A percentile compares a stretch with the other conserved stretches of the same genome.
Conservation (phyloP, 805 yeast species). For the Starmerella davenportii region DNA sequence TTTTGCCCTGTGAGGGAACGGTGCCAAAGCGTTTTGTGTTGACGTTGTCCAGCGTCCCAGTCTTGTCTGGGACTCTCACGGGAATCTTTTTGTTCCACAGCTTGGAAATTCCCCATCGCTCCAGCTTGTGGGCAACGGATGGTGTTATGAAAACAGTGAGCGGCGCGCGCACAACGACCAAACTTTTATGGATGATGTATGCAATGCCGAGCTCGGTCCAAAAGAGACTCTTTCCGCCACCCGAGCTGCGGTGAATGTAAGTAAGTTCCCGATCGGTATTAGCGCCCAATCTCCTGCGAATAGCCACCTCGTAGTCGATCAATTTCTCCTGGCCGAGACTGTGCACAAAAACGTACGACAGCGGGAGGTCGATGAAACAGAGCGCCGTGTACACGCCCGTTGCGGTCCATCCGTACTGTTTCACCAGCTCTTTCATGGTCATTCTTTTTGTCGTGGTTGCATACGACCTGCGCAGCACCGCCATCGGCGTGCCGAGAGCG, state of each 20-base stretch:
- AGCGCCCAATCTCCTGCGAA: conserved; percentile 45
- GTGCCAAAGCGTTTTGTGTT: neutral
- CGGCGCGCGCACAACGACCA: conserved; percentile 71
- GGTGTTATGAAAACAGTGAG: conserved; percentile 88
- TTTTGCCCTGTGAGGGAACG: neutral
- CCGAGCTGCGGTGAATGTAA: conserved; percentile 14
- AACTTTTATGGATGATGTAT: conserved; percentile 78
- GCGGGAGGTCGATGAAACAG: conserved; percentile 61
- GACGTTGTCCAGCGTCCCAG: neutral
- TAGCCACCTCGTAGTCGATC: conserved; percentile 42
- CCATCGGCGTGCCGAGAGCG: neutral
- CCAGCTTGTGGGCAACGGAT: conserved; percentile 42
- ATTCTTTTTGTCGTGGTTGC: conserved; percentile 2
- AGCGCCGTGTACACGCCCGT: conserved; percentile 65
- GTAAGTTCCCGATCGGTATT: conserved; percentile 26
- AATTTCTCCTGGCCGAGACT: conserved; percentile 73
- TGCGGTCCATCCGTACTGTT: conserved; percentile 83
- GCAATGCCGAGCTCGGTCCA: conserved; percentile 80
- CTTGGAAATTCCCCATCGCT: conserved; percentile 48
- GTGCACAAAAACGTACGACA: conserved; percentile 70
- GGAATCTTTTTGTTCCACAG: neutral
- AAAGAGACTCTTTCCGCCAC: conserved; percentile 28
- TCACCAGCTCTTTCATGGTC: conserved; percentile 40
- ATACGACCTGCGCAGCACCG: neutral
- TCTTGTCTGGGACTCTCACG: no score